A percentile compares a stretch with the other conserved stretches of the same genome.
Evolutionary conservation across 2,329 filamentous ascomycete genomes (phyloP).

Genomic region (Beauveria sp.): DNA sequence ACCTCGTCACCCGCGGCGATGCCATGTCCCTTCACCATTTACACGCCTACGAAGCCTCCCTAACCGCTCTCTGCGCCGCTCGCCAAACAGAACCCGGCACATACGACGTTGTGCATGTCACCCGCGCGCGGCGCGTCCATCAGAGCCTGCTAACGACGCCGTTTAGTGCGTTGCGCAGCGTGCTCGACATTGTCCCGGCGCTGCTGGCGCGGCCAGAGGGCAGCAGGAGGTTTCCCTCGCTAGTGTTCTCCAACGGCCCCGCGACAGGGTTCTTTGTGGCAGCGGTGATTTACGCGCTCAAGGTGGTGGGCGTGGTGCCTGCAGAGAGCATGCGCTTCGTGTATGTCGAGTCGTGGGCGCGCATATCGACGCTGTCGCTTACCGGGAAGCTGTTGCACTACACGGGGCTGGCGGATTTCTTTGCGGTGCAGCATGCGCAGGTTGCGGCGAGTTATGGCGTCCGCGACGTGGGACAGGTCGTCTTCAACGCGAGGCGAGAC

Average conservation of each 20-base stretch:
- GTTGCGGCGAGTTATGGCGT: conserved; percentile 44
- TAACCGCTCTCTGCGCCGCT: conserved; percentile 18
- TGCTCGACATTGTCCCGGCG: conserved; percentile 53
- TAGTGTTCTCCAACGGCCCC: conserved; percentile 82
- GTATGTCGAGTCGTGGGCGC: conserved; percentile 89
- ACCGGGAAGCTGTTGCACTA: conserved; percentile 69
- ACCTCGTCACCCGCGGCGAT: conserved; percentile 74
- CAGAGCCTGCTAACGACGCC: conserved; percentile 71
- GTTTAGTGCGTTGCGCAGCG: conserved; percentile 56
- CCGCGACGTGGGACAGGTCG: conserved; percentile 30
- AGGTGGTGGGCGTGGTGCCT: conserved; percentile 36
- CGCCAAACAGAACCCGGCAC: conserved; percentile 30
- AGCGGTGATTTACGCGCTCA: conserved; percentile 40
- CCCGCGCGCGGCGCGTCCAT: conserved; percentile 73
- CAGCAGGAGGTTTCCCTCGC: conserved; percentile 50
- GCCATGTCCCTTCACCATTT: conserved; percentile 58
- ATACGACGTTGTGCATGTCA: conserved; percentile 60
- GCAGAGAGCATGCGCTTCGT: conserved; percentile 60
- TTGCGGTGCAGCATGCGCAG: conserved; percentile 73
- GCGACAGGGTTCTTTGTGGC: conserved; percentile 76
- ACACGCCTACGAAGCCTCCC: conserved; percentile 40
- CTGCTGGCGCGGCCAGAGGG: conserved; percentile 34
- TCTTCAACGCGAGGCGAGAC: conserved; percentile 29
- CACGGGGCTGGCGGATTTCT: conserved; percentile 60
- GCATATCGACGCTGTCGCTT: conserved; percentile 73